phyloP scores from a whole-genome alignment of 352 stramenopile genomes.

The Plasmopara muralis region DNA sequence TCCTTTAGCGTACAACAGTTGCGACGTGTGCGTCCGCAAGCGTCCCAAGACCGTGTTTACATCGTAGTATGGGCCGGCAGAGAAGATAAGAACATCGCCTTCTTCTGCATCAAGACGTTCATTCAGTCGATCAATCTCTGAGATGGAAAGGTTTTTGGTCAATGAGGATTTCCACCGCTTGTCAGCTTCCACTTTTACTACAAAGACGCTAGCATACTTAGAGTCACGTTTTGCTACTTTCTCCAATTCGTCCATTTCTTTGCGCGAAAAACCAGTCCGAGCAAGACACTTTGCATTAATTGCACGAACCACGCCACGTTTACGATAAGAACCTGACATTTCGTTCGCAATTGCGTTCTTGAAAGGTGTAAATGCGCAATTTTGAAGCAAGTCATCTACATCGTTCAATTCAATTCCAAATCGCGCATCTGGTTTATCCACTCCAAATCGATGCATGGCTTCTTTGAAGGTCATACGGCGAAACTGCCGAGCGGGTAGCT shows the following conservation, averaged over 20 bases:
- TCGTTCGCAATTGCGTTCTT: conserved; percentile 25
- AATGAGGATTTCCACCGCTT: conserved; percentile 72
- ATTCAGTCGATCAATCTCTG: conserved; percentile 44
- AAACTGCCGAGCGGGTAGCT: conserved; percentile 38
- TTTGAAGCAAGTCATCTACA: conserved; percentile 34
- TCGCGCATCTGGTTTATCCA: conserved; percentile 83
- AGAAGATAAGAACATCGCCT: conserved; percentile 66
- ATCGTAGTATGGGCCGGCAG: conserved; percentile 45
- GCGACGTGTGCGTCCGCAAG: conserved; percentile 55
- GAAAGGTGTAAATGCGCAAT: conserved; percentile 41
- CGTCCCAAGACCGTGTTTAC: conserved; percentile 56
- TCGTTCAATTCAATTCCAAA: conserved; percentile 68
- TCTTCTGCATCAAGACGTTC: conserved; percentile 42
- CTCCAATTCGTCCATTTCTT: conserved; percentile 62
- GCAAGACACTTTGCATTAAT: conserved; percentile 69
- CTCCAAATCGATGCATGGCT: conserved; percentile 71
- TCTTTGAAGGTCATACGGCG: conserved; percentile 66
- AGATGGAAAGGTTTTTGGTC: conserved; percentile 45
- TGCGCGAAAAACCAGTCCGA: conserved; percentile 54
- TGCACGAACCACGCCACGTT: conserved; percentile 41
- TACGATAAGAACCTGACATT: conserved; percentile 17
- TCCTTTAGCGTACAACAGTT: conserved; percentile 53
- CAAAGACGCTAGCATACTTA: conserved; percentile 29
- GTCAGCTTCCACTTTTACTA: conserved; percentile 52
- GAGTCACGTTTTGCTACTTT: conserved; percentile 42